A percentile compares a stretch with the other conserved stretches of the same genome.
phyloP scores from a whole-genome alignment of 1,284 basidiomycete genomes.

The Ustilago sp. region DNA sequence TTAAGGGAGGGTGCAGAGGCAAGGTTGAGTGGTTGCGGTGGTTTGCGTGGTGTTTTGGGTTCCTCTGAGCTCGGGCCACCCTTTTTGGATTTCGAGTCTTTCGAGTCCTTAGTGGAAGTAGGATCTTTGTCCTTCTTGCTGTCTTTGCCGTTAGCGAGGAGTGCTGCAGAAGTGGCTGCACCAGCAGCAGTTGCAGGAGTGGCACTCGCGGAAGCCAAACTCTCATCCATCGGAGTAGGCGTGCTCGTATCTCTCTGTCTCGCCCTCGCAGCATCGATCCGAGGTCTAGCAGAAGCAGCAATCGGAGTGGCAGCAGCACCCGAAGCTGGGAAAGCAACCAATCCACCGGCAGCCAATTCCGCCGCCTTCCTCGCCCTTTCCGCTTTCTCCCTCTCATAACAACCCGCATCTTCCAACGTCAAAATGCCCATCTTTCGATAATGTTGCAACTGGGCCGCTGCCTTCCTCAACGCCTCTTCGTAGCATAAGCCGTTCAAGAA shows the following conservation, averaged over 20 bases:
- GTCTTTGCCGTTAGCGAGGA: slow-evolving; percentile 25
- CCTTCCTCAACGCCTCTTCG: slow-evolving; percentile 65
- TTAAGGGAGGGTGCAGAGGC: slow-evolving; percentile 61
- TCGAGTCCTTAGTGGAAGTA: slow-evolving; percentile 20
- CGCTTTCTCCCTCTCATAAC: slow-evolving; percentile 64
- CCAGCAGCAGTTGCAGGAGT: slow-evolving; percentile 17
- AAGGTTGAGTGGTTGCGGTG: slow-evolving; percentile 61
- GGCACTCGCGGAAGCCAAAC: slow-evolving; percentile 8
- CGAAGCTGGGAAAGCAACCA: slow-evolving; percentile 59
- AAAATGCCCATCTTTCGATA: slow-evolving; percentile 66
- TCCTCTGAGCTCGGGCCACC: slow-evolving; percentile 29
- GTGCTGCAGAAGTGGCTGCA: slow-evolving; percentile 12
- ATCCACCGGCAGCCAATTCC: slow-evolving; percentile 61
- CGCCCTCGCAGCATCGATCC: slow-evolving; percentile 45
- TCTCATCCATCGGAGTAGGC: slow-evolving; percentile 44
- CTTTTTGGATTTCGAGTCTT: slow-evolving; percentile 37
- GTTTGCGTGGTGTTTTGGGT: slow-evolving; percentile 52
- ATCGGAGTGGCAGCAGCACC: slow-evolving; percentile 46
- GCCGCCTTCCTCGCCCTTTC: slow-evolving; percentile 61
- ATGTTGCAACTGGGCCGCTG: slow-evolving; percentile 64
- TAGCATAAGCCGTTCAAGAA: slow-evolving; percentile 86
- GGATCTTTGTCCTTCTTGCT: slow-evolving; percentile 33
- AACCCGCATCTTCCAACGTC: slow-evolving; percentile 61
- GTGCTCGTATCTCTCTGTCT: slow-evolving; percentile 58
- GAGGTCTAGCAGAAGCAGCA: slow-evolving; percentile 31